Percentiles rank a stretch among this genome's conserved stretches.
phyloP scores from a whole-genome alignment of 805 yeast species.

The Suhomyces vadensis region DNA sequence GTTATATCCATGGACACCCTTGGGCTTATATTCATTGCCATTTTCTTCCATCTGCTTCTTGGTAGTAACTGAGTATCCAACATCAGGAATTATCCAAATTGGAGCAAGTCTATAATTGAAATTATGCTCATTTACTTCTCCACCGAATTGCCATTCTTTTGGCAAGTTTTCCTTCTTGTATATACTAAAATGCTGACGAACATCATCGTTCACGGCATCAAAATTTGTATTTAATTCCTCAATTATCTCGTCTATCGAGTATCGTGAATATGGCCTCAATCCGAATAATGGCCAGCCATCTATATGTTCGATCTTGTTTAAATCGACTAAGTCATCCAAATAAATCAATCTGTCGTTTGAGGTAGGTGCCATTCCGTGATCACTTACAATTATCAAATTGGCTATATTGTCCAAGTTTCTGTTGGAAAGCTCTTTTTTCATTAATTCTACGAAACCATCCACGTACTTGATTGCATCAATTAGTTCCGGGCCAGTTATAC shows the following conservation, averaged over 20 bases:
- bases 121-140: constrained; percentile 25
- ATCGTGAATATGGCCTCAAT: constrained; percentile 53
- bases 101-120: constrained; percentile 75
- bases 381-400: constrained; percentile 78
- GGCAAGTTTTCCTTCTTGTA: constrained; percentile 57
- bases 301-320: constrained; percentile 53
- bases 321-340: constrained; percentile 69
- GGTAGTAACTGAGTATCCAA: constrained; percentile 76
- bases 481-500: constrained; percentile 63
- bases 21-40: constrained; percentile 53
- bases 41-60: constrained; percentile 53
- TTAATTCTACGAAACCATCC: constrained; percentile 58
- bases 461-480: constrained; percentile 58
- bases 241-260: constrained; percentile 46
- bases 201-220: constrained; percentile 17
- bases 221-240: constrained; percentile 40
- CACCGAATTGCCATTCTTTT: constrained; percentile 57
- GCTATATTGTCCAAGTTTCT: constrained; percentile 66
- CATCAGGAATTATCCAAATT: constrained; percentile 78
- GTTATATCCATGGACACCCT: constrained; percentile 85
- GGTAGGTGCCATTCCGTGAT: constrained; percentile 94
- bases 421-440: constrained; percentile 47
- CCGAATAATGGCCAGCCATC: constrained; percentile 92
- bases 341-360: constrained; percentile 65
- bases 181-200: constrained; percentile 41